Percentiles rank a stretch among this genome's conserved stretches.
These are phyloP conservation scores for Quercus alba DNA, from an alignment of 306 rosid species.

Conservation along the genomic window DNA sequence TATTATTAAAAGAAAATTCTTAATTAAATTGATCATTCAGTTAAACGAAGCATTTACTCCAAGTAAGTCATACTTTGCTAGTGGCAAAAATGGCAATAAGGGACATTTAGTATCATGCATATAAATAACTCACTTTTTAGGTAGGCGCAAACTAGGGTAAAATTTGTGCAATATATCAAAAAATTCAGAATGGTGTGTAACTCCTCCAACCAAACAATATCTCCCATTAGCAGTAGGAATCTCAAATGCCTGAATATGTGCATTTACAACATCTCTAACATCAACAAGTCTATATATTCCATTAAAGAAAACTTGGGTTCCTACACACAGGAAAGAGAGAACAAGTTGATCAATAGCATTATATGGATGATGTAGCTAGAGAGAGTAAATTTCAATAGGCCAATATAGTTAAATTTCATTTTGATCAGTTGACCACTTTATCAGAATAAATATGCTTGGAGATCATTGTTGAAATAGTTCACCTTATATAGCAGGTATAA, in stretches of 20 bases:
- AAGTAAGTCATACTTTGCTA: not conserved
- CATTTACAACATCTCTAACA: conserved; percentile 77
- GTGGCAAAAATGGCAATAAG: not conserved
- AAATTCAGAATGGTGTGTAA: conserved; percentile 46
- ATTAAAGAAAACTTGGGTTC: conserved; percentile 48
- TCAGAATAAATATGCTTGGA: not conserved
- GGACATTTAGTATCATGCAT: not conserved
- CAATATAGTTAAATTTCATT: not conserved
- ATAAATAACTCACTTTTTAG: conserved; percentile 46
- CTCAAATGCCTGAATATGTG: conserved; percentile 80
- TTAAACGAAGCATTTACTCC: too few relatives aligned
- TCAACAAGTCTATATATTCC: conserved; percentile 49
- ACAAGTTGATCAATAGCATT: not conserved
- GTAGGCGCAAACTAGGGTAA: conserved; percentile 55
- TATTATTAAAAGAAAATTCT: not conserved
- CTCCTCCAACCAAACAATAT: conserved; percentile 52
- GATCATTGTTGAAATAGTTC: not conserved
- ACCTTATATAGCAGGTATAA: not conserved
- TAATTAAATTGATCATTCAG: too few relatives aligned
- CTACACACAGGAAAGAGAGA: conserved; percentile 28
- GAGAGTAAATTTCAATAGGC: not conserved
- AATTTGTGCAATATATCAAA: conserved; percentile 41
- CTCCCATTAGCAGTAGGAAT: conserved; percentile 73
- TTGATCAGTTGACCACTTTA: not conserved
- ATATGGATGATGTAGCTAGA: not conserved